These are phyloP conservation scores for Pythium folliculosum DNA, from an alignment of 352 stramenopile genomes.

Conservation along the genomic window DNA sequence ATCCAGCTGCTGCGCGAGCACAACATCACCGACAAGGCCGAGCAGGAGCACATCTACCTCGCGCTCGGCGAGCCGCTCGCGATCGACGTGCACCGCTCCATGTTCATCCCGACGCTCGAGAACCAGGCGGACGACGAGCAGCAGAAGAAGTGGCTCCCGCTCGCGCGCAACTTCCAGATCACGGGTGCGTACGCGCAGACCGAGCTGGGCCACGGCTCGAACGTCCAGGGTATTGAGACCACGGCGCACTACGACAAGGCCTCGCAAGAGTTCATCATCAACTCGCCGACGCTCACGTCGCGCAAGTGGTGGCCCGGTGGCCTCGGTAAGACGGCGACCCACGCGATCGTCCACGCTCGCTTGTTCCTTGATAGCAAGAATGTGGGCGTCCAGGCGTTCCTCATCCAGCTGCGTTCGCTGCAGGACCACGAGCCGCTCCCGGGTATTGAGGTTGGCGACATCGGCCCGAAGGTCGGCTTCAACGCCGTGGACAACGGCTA, in stretches of 20 bases:
- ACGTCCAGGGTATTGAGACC: slow-evolving; percentile 91
- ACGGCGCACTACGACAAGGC: slow-evolving; percentile 90
- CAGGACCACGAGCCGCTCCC: slow-evolving; percentile 77
- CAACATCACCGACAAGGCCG: slow-evolving; percentile 32
- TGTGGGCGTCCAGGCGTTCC: slow-evolving; percentile 93
- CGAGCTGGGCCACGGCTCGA: slow-evolving; percentile 94
- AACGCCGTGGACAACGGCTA: slow-evolving; percentile 93
- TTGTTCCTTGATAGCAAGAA: slow-evolving; percentile 58
- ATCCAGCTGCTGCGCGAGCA: slow-evolving; percentile 30
- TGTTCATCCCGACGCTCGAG: slow-evolving; percentile 72
- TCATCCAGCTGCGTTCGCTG: slow-evolving; percentile 89
- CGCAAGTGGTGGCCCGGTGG: slow-evolving; percentile 97
- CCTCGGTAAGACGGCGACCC: slow-evolving; percentile 88
- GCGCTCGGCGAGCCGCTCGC: slow-evolving; percentile 46
- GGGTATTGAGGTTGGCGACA: slow-evolving; percentile 90
- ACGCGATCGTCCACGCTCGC: slow-evolving; percentile 92
- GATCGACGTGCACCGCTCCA: slow-evolving; percentile 54
- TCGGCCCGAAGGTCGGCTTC: slow-evolving; percentile 93
- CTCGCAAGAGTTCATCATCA: slow-evolving; percentile 91
- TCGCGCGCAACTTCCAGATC: slow-evolving; percentile 66
- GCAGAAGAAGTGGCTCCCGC: slow-evolving; percentile 59
- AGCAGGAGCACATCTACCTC: slow-evolving; percentile 31
- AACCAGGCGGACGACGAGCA: slow-evolving; percentile 67
- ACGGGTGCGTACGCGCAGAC: slow-evolving; percentile 95
- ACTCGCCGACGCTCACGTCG: slow-evolving; percentile 93